phyloP scores from a whole-genome alignment of 2,329 filamentous ascomycete species.

The Cordyceps cateniannulata region DNA sequence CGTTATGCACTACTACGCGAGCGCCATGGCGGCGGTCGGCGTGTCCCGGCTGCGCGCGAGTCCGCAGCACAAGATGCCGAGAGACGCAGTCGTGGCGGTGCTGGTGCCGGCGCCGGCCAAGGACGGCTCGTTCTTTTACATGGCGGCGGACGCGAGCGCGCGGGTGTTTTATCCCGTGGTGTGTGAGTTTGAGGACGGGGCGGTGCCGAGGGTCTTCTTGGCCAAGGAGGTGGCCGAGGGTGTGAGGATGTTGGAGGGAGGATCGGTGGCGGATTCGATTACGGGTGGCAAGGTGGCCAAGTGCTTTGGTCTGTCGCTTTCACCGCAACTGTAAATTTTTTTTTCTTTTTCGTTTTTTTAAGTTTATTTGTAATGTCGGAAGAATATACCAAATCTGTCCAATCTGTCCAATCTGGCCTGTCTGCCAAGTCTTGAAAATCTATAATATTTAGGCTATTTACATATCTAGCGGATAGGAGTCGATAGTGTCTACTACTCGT shows the following conservation, averaged over 20 bases:
- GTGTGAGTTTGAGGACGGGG: constrained; percentile 21
- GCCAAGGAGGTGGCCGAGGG: constrained; percentile 20
- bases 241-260: constrained; percentile 18
- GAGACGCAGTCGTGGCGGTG: constrained; percentile 16
- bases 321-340: neutral
- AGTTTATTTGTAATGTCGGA: neutral
- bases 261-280: constrained; percentile 20
- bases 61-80: constrained; percentile 16
- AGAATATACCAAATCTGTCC: too few relatives aligned
- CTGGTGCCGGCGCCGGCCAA: constrained; percentile 14
- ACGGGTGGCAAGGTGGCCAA: constrained; percentile 22
- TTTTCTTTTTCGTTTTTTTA: neutral
- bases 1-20: constrained; percentile 28
- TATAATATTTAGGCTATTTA: too few relatives aligned
- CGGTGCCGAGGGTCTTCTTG: constrained; percentile 23
- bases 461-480: too few relatives aligned
- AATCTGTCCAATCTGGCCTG: too few relatives aligned
- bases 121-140: constrained; percentile 16
- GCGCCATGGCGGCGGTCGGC: constrained; percentile 25
- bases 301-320: constrained; percentile 5
- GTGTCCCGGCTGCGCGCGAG: constrained; percentile 25
- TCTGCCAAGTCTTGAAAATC: too few relatives aligned
- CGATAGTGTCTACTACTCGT: too few relatives aligned
- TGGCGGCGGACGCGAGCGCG: constrained; percentile 17
- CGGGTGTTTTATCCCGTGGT: constrained; percentile 23